phyloP scores from a whole-genome alignment of 2,329 filamentous ascomycete species.

The Hypocreales sp. region DNA sequence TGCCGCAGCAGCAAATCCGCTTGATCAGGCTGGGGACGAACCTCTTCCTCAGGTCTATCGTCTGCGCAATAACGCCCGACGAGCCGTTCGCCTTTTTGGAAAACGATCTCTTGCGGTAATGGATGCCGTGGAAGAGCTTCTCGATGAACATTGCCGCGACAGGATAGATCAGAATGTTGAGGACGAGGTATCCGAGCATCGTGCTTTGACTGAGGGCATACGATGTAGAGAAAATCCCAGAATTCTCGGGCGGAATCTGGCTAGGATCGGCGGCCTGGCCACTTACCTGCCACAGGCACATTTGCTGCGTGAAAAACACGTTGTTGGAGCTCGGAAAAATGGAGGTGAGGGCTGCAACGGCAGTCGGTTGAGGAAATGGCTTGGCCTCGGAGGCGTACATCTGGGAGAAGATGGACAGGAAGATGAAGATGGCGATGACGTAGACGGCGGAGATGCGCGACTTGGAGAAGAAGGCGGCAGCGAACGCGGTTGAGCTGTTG shows the following conservation, averaged over 20 bases:
- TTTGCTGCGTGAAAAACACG: conserved; percentile 10
- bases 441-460: conserved; percentile 15
- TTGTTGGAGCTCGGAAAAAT: conserved; percentile 10
- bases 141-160: conserved; percentile 17
- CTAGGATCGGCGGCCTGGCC: conserved; percentile 2
- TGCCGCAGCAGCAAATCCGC: conserved; percentile 13
- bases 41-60: conserved; percentile 14
- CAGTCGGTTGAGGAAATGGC: background rate
- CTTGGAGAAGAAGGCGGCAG: conserved; percentile 20
- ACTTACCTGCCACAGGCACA: conserved; percentile 8
- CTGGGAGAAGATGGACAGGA: conserved; percentile 10
- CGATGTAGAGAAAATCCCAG: conserved; percentile 5
- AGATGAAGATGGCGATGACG: conserved; percentile 12
- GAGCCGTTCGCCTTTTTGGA: conserved; percentile 9
- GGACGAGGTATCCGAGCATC: conserved; percentile 15
- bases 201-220: conserved; percentile 11
- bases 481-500: conserved; percentile 51
- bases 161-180: conserved; percentile 18
- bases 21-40: conserved; percentile 14
- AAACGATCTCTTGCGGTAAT: conserved; percentile 13
- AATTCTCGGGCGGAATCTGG: conserved; percentile 2
- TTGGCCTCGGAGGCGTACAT: conserved; percentile 5
- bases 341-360: conserved; percentile 5
- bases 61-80: conserved; percentile 5
- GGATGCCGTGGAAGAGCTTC: conserved; percentile 16